Evolutionary conservation across 2,329 filamentous ascomycete species (phyloP), one percentile per base, ranked within the genome.

Genomic region (Cladorrhinum sp.): DNA sequence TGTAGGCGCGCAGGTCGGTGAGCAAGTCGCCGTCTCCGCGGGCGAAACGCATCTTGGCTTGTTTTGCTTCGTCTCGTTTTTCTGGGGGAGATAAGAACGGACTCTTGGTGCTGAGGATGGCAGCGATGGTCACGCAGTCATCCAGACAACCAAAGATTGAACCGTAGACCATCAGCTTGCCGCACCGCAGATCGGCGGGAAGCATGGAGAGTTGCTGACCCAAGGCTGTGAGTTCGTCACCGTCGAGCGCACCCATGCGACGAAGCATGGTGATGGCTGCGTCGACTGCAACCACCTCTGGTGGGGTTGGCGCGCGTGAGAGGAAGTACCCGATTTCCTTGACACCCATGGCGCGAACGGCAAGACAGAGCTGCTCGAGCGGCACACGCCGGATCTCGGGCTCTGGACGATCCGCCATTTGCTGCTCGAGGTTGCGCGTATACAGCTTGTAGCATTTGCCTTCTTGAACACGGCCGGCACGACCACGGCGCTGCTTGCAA

Each of bases 371-470:
- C 71, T 98, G 94, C 74, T 99, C 95, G 1, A 99, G 79, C 1
- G 95, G 93, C 1, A 98, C 94, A 62, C 95, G 86, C 28, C 92
- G 85, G 67, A 99, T 97, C 73, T 99, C 95, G 0, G 95, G 95
- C 62, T 97, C 92, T 1, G 95, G 92, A 7, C 94, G 84, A 67
- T 92, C 90, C 1, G 86, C 82, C 93, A 98, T 97, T 73, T 91
- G 88, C 59, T 82, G 83, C 59, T 99, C 95, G 7, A 94, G 87
- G 66, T 90, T 91, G 61, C 88, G 84, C 0, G 95, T 98, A 75
- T 92, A 99, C 2, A 99, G 82, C 75, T 98, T 98, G 80, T 96
- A 99, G 80, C 94, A 98, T 66, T 86, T 87, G 59, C 95, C 95
- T 23, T 90, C 90, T 59, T 92, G 86, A 0, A 99, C 95, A 82